These are phyloP conservation scores for Thielaviopsis populi DNA, from an alignment of 2,329 filamentous ascomycete species.

Conservation along the genomic window DNA sequence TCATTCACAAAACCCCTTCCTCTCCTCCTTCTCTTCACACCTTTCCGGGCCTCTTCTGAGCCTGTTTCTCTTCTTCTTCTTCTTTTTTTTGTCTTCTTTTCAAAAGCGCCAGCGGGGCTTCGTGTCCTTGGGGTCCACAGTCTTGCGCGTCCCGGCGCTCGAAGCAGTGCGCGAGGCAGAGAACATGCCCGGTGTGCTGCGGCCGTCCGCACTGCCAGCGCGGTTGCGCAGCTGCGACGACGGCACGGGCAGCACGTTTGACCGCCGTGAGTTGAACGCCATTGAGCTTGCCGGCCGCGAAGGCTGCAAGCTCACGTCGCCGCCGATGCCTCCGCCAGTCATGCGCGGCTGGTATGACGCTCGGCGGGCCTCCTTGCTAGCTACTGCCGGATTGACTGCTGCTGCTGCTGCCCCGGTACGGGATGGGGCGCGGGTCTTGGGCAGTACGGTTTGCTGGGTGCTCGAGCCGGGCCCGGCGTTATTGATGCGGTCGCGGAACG, in stretches of 20 bases:
- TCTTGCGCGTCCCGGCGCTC: conserved; percentile 28
- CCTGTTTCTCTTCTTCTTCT: no score
- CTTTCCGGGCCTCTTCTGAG: conserved; percentile 6
- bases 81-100: no score
- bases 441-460: conserved; percentile 29
- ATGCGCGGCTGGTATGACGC: conserved; percentile 37
- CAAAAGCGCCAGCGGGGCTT: conserved; percentile 38
- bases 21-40: not conserved
- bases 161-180: conserved; percentile 30
- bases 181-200: conserved; percentile 34
- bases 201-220: conserved; percentile 24
- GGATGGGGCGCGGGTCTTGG: conserved; percentile 33
- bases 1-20: not conserved
- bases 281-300: conserved; percentile 43
- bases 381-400: not conserved
- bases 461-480: conserved; percentile 33
- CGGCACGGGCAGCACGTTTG: conserved; percentile 39
- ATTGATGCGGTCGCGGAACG: conserved; percentile 38
- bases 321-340: not conserved
- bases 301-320: conserved; percentile 1
- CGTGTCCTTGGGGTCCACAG: conserved; percentile 23
- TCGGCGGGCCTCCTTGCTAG: conserved; percentile 29
- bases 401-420: conserved; percentile 23
- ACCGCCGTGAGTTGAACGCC: conserved; percentile 32
- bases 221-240: conserved; percentile 23